Conservation (phyloP, 192 early-diverging fungal species). For the Allomyces javanicus region DNA sequence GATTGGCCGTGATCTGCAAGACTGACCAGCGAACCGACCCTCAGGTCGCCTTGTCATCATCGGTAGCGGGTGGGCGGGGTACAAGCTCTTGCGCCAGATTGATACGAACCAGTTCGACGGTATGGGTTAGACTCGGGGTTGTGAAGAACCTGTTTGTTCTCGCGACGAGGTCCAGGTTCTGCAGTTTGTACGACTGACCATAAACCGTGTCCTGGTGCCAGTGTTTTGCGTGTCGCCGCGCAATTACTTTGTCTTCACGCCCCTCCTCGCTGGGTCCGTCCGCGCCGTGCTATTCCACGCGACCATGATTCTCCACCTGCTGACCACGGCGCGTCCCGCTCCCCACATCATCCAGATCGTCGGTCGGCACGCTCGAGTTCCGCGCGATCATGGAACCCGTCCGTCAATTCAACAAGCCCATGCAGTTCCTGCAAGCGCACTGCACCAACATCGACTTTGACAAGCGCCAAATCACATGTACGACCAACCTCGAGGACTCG, state of each 20-base stretch:
- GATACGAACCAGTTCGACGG: conserved; percentile 47
- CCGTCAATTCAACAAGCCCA: conserved; percentile 26
- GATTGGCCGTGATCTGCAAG: too few species aligned
- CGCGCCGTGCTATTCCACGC: too few species aligned
- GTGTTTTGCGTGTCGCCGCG: conserved; percentile 8
- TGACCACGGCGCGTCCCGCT: too few species aligned
- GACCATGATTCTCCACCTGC: too few species aligned
- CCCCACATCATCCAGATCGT: conserved; percentile 4
- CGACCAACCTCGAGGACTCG: conserved; percentile 13
- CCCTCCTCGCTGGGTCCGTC: conserved; percentile 38
- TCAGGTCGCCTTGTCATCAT: conserved; percentile 16
- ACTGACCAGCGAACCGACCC: too few species aligned
- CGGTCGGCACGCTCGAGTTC: conserved; percentile 73
- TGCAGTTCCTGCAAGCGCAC: conserved; percentile 47
- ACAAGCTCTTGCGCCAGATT: conserved; percentile 47
- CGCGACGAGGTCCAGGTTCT: too few species aligned
- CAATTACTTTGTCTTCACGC: conserved; percentile 77
- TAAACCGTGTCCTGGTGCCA: neutral
- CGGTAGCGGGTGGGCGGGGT: conserved; percentile 37
- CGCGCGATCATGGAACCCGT: conserved; percentile 72
- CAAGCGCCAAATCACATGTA: conserved; percentile 17
- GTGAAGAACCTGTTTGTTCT: too few species aligned
- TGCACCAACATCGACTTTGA: conserved; percentile 27
- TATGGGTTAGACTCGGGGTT: neutral
- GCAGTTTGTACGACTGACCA: too few species aligned